Percentiles rank a stretch among this genome's conserved stretches.
Evolutionary conservation across 805 yeast genomes (phyloP).

Genomic region (Cyberlindnera subsufficiens): DNA sequence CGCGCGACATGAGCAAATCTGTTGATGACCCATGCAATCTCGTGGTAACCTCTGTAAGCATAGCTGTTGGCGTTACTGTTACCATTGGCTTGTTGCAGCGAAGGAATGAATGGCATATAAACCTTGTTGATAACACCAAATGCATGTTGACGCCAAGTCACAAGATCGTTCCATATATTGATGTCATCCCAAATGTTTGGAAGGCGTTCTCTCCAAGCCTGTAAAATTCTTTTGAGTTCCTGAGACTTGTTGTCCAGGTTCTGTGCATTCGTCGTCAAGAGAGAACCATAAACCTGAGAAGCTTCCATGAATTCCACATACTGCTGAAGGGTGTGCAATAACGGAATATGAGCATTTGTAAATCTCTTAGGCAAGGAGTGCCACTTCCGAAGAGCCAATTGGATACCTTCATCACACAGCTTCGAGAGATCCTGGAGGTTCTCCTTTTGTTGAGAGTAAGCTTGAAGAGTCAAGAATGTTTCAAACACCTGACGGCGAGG

Average conservation of each 20-base stretch:
- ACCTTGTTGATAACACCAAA: conserved; percentile 93
- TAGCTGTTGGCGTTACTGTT: conserved; percentile 77
- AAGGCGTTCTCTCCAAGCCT: conserved; percentile 96
- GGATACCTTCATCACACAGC: conserved; percentile 94
- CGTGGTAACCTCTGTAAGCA: conserved; percentile 97
- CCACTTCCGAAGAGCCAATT: conserved; percentile 88
- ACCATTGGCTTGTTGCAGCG: conserved; percentile 66
- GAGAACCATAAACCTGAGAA: conserved; percentile 82
- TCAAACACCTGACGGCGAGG: conserved; percentile 95
- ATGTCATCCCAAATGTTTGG: conserved; percentile 98
- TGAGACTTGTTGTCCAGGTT: conserved; percentile 90
- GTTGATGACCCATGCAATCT: conserved; percentile 98
- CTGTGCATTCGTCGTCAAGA: conserved; percentile 85
- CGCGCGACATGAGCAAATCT: conserved; percentile 98
- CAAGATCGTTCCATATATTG: conserved; percentile 94
- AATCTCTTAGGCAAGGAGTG: conserved; percentile 71
- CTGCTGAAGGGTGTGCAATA: conserved; percentile 93
- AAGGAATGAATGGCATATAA: conserved; percentile 87
- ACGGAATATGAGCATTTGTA: conserved; percentile 80
- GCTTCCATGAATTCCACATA: conserved; percentile 98
- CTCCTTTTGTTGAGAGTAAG: conserved; percentile 86
- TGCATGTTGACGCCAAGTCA: conserved; percentile 98
- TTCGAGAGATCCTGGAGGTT: conserved; percentile 79
- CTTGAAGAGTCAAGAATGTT: conserved; percentile 88
- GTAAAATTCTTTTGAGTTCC: conserved; percentile 88